phyloP scores from a whole-genome alignment of 2,329 filamentous ascomycete species.

The Diaporthe amygdali region DNA sequence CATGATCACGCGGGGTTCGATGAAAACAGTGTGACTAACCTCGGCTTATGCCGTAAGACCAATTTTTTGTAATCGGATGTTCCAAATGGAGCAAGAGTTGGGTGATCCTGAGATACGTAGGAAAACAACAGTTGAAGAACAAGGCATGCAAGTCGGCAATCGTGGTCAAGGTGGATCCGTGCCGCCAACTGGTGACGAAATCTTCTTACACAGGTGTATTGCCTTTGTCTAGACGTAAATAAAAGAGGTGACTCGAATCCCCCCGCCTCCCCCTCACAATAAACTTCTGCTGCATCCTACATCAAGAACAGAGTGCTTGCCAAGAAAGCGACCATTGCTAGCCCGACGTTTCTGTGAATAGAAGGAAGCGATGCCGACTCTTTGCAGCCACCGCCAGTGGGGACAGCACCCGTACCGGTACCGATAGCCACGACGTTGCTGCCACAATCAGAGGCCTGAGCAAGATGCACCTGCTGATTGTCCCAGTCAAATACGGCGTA shows the following conservation, averaged over 20 bases:
- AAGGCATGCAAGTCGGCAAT: not conserved
- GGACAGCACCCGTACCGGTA: not conserved
- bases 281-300: too few species aligned
- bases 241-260: not conserved
- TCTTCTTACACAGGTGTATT: not conserved
- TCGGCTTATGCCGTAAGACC: not conserved
- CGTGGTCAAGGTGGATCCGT: not conserved
- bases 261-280: too few species aligned
- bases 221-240: not conserved
- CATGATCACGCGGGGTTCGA: not conserved
- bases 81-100: not conserved
- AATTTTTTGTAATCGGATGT: not conserved
- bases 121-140: not conserved
- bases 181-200: not conserved
- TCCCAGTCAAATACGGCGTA: constrained; percentile 22
- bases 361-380: not conserved
- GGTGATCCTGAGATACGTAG: too few species aligned
- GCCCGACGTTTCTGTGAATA: not conserved
- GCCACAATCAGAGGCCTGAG: constrained; percentile 13
- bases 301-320: not conserved
- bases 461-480: constrained; percentile 18
- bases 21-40: not conserved
- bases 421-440: constrained; percentile 8
- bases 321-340: not conserved
- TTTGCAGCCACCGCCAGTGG: constrained; percentile 5